Base-by-base conservation (phyloP, 768 basidiomycete genomes). In the Kwoniella sp. region DNA sequence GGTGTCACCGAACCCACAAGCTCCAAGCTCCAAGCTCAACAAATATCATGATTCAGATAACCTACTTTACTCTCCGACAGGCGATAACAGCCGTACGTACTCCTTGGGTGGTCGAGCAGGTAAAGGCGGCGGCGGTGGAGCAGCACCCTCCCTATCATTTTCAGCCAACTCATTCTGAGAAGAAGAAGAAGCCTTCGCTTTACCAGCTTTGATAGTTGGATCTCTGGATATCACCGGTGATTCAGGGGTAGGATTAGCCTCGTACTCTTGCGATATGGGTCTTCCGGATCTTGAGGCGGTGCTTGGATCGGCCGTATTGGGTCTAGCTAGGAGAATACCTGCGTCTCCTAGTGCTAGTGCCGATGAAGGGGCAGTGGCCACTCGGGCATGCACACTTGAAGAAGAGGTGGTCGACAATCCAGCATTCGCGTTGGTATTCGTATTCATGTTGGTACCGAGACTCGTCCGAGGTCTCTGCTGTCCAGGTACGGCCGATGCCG, bases 91-190 rank as follows among this genome's bases (percentile, higher is more conserved):
- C n/a, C 64, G 66, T 37, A 77, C 70, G 58, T 78, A 78, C 36
- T 78, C 77, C 58, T 29, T 61, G 17, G 75, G 75, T 40, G 77
- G 77, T 64, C 70, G 63, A 36, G 69, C 54, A 10, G 77, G 75
- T 50, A 78, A 64, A 2, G 73, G 73, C 36, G 77, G 77, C 13
- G 77, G 73, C 25, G 70, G 68, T 40, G 33, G 49, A 27, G 15
- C 44, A 33, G 26, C 40, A 21, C 24, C 55, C 21, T 21, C 50
- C 4, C 4, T 17, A 25, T 15, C 36, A 40, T 46, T n/a, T n/a
- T n/a, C n/a, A n/a, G n/a, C n/a, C n/a, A n/a, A n/a, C n/a, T n/a
- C n/a, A n/a, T n/a, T n/a, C n/a, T n/a, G n/a, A n/a, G n/a, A n/a
- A n/a, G n/a, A n/a, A n/a, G n/a, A n/a, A n/a, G n/a, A n/a, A 51